Evolutionary conservation across 306 rosid genomes (phyloP), one percentile per base, ranked within the genome.

Genomic region (Abrus precatorius): DNA sequence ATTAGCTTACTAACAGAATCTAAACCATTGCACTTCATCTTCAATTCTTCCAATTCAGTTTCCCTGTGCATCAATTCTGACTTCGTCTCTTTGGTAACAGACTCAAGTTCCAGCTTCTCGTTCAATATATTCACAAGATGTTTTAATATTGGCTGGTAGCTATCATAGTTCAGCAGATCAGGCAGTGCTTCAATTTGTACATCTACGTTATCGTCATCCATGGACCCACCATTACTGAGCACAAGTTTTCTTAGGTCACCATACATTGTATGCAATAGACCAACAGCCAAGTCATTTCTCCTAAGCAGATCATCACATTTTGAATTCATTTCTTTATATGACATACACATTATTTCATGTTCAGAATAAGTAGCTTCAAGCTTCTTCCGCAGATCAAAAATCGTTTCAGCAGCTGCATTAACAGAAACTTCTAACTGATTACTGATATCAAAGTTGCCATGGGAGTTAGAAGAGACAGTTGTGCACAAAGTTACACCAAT

Each of bases 21-120:
- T 44, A 88, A 82, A 82, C 84, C 90, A 66, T 89, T 86, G 78
- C 91, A 83, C 80, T 90, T 89, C 68, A 84, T 84, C 71, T 79
- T 87, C 77, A 90, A 76, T 45, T 86, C 97, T 79, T 86, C 91
- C 82, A 89, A 64, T 79, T 93, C 97, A 75, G 77, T 84, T 71
- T 74, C 88, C 85, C 62, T 86, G 38, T 72, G 82, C 74, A 79
- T 79, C 92, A 95, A 85, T 79, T 95, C 94, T 72, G 77, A 86
- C 62, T 90, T 84, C 75, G 89, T 88, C 76, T 88, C 86, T 69
- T 72, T 72, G 84, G 82, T 80, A 63, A 84, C 78, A 81, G 85
- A 88, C 83, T 90, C 89, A 64, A 91, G 88, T 72, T 90, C 93
- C 88, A 75, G 78, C 87, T 85, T 85, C 82, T 84, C 89, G 27